These are phyloP conservation scores for Pseudocercospora musae DNA, from an alignment of 2,329 filamentous ascomycete species.

Conservation along the genomic window DNA sequence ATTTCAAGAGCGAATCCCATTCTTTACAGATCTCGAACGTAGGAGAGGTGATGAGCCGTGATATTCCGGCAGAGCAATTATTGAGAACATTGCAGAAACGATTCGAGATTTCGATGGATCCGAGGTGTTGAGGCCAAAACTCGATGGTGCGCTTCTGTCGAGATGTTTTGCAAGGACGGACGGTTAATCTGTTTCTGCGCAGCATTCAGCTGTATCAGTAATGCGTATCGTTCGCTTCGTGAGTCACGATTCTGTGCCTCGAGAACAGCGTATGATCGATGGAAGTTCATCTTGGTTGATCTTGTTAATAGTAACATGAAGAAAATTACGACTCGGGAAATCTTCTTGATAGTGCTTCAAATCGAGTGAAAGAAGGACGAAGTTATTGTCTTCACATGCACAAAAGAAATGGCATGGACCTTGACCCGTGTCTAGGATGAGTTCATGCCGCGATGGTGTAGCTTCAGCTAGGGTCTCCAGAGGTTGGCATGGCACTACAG, in stretches of 20 bases:
- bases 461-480: not conserved
- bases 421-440: not conserved
- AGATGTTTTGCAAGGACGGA: not conserved
- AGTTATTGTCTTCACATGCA: not conserved
- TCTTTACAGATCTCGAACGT: not conserved
- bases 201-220: not conserved
- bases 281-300: not conserved
- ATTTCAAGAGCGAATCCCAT: not conserved
- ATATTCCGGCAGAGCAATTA: not conserved
- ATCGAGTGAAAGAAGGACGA: not conserved
- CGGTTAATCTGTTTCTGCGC: not conserved
- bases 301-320: not conserved
- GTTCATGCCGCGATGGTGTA: not conserved
- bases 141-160: not conserved
- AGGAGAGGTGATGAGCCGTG: not conserved
- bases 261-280: not conserved
- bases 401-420: not conserved
- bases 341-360: not conserved
- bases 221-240: not conserved
- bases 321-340: not conserved
- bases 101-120: not conserved
- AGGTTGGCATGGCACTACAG: not conserved
- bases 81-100: not conserved
- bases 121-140: not conserved
- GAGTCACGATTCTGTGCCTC: not conserved